Conservation (phyloP, 129 eudicot genomes). For the Artemisia argyi region DNA sequence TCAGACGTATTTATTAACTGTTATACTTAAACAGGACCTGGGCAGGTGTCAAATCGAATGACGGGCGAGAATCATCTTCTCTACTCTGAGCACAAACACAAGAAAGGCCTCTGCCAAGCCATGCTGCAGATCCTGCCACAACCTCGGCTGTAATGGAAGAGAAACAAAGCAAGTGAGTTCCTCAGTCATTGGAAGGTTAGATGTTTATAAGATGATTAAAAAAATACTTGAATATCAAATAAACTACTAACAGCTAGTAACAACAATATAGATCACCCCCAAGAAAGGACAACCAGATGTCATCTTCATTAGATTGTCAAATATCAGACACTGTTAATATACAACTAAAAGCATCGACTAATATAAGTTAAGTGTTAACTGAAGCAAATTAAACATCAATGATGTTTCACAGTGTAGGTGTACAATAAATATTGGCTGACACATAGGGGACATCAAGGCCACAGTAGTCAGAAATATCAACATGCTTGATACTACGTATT, state of each 20-base stretch:
- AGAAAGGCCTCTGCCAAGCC: conserved; percentile 98
- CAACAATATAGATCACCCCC: too few relatives aligned
- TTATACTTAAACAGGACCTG: conserved; percentile 54
- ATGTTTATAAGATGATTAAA: neutral
- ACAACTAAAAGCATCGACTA: conserved; percentile 5
- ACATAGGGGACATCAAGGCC: neutral
- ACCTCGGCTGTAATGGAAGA: conserved; percentile 75
- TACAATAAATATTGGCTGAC: conserved; percentile 2
- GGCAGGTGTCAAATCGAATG: conserved; percentile 87
- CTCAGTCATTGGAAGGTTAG: neutral
- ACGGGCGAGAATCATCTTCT: conserved; percentile 77
- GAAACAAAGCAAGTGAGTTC: conserved; percentile 20
- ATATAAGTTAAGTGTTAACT: neutral
- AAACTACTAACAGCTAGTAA: conserved; percentile 15
- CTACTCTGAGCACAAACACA: conserved; percentile 98
- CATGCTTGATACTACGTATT: conserved; percentile 17
- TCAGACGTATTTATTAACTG: neutral
- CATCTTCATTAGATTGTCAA: conserved; percentile 14
- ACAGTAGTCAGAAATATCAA: conserved; percentile 18
- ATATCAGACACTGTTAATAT: conserved; percentile 11
- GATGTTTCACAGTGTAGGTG: neutral
- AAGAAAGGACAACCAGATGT: neutral
- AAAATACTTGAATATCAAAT: conserved; percentile 2
- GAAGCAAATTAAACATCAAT: neutral
- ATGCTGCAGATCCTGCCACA: conserved; percentile 98